Conservation (phyloP, 148 eudicot species). For the Diospyros lotus region DNA sequence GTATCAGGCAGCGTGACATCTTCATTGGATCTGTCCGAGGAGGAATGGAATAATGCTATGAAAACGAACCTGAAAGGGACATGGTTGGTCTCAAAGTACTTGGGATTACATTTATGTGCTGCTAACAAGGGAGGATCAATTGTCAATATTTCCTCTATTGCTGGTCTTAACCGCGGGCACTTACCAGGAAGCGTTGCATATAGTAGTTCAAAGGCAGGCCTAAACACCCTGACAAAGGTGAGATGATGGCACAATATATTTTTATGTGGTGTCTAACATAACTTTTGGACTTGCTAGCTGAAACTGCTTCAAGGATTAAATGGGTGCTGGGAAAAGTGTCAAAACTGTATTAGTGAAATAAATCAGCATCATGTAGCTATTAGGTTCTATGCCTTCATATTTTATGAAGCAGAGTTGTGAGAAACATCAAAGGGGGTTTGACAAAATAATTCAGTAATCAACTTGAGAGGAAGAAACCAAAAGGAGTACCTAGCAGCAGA, state of each 20-base stretch:
- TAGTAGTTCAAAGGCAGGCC: conserved; percentile 33
- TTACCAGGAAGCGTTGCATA: conserved; percentile 32
- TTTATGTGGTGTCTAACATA: background rate
- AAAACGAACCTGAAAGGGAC: conserved; percentile 37
- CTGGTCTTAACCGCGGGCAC: conserved; percentile 37
- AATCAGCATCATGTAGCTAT: background rate
- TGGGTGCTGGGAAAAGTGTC: no score
- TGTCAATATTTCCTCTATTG: conserved; percentile 39
- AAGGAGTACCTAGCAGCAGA: no score
- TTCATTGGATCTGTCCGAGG: conserved; percentile 26
- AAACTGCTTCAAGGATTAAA: background rate
- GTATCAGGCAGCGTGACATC: conserved; percentile 25
- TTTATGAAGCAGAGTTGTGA: no score
- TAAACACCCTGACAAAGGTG: conserved; percentile 40
- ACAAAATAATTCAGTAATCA: no score
- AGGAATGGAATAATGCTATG: conserved; percentile 29
- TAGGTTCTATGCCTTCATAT: no score
- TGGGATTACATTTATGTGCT: conserved; percentile 33
- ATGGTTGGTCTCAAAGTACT: conserved; percentile 45
- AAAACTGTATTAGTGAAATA: background rate
- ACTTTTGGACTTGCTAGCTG: background rate
- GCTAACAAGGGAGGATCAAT: conserved; percentile 33
- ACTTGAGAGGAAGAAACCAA: no score
- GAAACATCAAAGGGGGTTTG: no score
- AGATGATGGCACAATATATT: conserved; percentile 1